Conservation (phyloP, 805 yeast species). For the Yarrowia sp. region DNA sequence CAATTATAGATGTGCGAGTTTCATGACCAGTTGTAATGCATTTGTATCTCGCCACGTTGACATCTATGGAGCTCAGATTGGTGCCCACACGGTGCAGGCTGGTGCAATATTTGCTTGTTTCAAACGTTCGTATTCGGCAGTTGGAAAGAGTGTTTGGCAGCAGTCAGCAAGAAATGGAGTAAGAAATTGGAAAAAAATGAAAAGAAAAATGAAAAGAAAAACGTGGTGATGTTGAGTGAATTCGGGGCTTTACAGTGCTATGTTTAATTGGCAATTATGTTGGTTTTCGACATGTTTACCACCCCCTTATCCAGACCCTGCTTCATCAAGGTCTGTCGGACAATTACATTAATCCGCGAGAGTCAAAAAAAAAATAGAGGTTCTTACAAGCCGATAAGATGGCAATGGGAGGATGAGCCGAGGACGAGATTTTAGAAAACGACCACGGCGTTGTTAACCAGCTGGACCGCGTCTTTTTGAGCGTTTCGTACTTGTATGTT, state of each 20-base stretch:
- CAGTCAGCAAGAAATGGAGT: not conserved
- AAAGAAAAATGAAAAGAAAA: too few species aligned
- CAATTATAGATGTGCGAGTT: too few species aligned
- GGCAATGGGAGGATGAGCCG: not conserved
- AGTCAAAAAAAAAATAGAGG: not conserved
- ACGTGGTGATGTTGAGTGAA: too few species aligned
- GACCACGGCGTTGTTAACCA: too few species aligned
- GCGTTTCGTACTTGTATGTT: too few species aligned
- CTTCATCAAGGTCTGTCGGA: constrained; percentile 1
- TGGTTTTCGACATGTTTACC: too few species aligned
- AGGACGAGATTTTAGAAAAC: too few species aligned
- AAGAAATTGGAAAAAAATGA: too few species aligned
- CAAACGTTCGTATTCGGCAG: constrained; percentile 21
- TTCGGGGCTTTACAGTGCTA: too few species aligned
- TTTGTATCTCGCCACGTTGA: not conserved
- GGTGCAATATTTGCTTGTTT: constrained; percentile 8
- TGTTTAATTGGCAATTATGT: too few species aligned
- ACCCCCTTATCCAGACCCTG: not conserved
- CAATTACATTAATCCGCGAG: constrained; percentile 14
- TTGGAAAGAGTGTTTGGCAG: not conserved
- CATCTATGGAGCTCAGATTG: not conserved
- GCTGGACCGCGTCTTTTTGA: too few species aligned
- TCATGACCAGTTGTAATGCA: too few species aligned
- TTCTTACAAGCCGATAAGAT: not conserved
- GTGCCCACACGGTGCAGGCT: not conserved